Evolutionary conservation across 1,284 basidiomycete genomes (phyloP).

Genomic region (Puccinia triticina): DNA sequence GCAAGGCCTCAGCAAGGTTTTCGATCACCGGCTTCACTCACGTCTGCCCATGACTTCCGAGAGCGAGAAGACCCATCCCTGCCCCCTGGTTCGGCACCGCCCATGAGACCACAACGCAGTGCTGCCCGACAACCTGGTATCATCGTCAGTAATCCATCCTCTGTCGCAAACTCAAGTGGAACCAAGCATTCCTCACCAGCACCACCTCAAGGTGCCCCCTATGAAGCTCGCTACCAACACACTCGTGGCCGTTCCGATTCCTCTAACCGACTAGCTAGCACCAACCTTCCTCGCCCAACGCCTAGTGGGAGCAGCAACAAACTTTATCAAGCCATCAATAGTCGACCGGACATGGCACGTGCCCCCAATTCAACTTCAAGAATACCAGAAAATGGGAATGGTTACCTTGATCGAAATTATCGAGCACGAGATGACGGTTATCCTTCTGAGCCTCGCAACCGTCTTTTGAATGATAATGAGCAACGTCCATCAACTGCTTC

Average conservation of each 20-base stretch:
- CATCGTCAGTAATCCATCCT: constrained; percentile 39
- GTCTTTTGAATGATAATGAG: background rate
- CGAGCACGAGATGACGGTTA: constrained; percentile 31
- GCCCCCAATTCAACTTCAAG: background rate
- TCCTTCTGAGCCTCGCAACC: constrained; percentile 1
- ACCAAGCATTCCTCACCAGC: background rate
- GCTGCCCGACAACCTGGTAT: constrained; percentile 51
- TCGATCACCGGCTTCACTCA: constrained; percentile 1
- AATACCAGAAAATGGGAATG: constrained; percentile 20
- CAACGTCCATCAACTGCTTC: constrained; percentile 33
- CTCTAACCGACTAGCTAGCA: background rate
- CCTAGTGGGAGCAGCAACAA: constrained; percentile 43
- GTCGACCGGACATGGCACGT: constrained; percentile 19
- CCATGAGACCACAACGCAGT: constrained; percentile 45
- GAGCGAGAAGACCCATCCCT: constrained; percentile 18
- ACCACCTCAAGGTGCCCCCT: background rate
- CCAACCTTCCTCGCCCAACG: constrained; percentile 1
- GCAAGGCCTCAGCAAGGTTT: constrained; percentile 2
- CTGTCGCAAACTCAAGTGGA: background rate
- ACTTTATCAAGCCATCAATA: constrained; percentile 40
- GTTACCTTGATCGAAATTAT: constrained; percentile 44
- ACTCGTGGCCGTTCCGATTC: constrained; percentile 32
- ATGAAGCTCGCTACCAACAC: constrained; percentile 7
- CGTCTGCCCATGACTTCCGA: background rate
- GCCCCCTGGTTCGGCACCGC: constrained; percentile 3